These are phyloP conservation scores for Corallochytrium limacisporum DNA, from an alignment of 78 protist genomes.

Conservation along the genomic window DNA sequence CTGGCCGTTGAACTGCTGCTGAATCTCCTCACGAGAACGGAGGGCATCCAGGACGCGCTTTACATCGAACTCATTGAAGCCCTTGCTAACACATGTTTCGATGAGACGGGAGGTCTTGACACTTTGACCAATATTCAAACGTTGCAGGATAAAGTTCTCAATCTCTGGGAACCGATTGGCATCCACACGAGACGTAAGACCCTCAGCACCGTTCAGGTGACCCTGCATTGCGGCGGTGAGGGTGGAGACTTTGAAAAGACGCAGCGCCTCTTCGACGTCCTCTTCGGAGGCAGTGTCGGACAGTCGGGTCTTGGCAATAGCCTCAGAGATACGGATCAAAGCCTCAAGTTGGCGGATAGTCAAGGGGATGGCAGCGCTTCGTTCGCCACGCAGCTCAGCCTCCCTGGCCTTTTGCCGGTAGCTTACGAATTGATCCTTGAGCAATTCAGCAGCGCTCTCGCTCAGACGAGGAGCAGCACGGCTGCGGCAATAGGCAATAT, in stretches of 20 bases:
- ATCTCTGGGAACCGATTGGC: too few relatives aligned
- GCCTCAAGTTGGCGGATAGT: constrained; percentile 79
- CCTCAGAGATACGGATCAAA: constrained; percentile 62
- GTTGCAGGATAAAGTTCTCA: too few relatives aligned
- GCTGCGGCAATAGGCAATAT: constrained; percentile 54
- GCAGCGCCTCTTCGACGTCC: constrained; percentile 61
- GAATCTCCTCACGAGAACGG: too few relatives aligned
- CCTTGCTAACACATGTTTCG: too few relatives aligned
- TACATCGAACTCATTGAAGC: too few relatives aligned
- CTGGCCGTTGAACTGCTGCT: too few relatives aligned
- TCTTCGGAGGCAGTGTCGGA: background rate
- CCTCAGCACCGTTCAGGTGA: background rate
- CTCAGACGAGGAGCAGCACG: constrained; percentile 57
- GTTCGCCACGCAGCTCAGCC: background rate
- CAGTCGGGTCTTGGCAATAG: constrained; percentile 56
- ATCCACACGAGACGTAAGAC: too few relatives aligned
- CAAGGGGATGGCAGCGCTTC: constrained; percentile 52
- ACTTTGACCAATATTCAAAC: too few relatives aligned
- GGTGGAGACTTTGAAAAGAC: constrained; percentile 59
- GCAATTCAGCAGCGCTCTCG: constrained; percentile 44
- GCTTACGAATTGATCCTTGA: constrained; percentile 41
- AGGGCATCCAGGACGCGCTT: too few relatives aligned
- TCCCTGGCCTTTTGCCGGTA: background rate
- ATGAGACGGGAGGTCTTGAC: too few relatives aligned
- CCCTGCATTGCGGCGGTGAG: constrained; percentile 27